These are phyloP conservation scores for Fusarium clavum DNA, from an alignment of 2,329 filamentous ascomycete genomes.

Conservation along the genomic window DNA sequence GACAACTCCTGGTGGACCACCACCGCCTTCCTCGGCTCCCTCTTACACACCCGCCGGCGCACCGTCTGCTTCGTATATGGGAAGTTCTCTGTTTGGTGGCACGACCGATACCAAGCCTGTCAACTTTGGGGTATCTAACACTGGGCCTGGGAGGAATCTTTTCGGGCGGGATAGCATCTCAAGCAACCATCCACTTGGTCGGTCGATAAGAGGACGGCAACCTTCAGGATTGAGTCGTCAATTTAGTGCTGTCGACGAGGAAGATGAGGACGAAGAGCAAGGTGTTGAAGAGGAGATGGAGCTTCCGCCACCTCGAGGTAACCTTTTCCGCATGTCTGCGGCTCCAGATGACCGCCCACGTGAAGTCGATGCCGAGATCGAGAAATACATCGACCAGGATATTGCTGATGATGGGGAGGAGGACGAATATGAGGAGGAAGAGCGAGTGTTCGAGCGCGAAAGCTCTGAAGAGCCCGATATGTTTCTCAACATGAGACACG, in stretches of 20 bases:
- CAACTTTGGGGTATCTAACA: conserved; percentile 52
- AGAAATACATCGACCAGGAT: conserved; percentile 52
- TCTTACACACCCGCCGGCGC: conserved; percentile 69
- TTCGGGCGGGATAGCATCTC: conserved; percentile 53
- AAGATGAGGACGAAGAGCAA: conserved; percentile 46
- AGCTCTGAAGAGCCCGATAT: conserved; percentile 59
- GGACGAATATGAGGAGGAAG: conserved; percentile 56
- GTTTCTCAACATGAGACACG: conserved; percentile 62
- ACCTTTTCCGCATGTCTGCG: conserved; percentile 49
- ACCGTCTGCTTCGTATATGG: conserved; percentile 65
- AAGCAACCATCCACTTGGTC: conserved; percentile 58
- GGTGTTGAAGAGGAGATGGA: conserved; percentile 53
- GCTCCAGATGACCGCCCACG: conserved; percentile 31
- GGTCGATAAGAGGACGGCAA: conserved; percentile 58
- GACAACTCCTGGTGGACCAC: conserved; percentile 65
- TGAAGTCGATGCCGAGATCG: conserved; percentile 53
- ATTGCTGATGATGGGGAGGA: conserved; percentile 53
- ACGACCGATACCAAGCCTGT: conserved; percentile 55
- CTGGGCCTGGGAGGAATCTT: conserved; percentile 50
- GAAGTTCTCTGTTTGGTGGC: conserved; percentile 64
- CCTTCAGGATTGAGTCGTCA: conserved; percentile 65
- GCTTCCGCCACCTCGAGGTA: conserved; percentile 48
- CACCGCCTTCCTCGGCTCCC: conserved; percentile 63
- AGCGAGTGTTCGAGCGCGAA: conserved; percentile 54
- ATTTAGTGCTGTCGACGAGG: conserved; percentile 51